Evolutionary conservation across 805 yeast genomes (phyloP).

Genomic region (Monosporozyma servazzii): DNA sequence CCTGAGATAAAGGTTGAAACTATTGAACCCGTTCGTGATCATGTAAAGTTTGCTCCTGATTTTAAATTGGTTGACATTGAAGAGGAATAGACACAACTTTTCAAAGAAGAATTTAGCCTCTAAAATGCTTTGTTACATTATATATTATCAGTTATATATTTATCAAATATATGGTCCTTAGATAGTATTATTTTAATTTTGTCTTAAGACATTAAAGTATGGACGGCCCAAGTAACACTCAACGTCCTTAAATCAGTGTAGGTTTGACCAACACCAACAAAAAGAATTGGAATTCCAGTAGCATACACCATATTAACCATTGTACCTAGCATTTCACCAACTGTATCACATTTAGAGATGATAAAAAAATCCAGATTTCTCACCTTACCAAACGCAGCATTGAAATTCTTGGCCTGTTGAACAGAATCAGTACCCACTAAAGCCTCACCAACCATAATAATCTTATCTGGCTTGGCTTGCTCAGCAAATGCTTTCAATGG

Average conservation of each 20-base stretch:
- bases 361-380: slow-evolving; percentile 82
- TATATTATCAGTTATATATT: neutral
- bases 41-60: slow-evolving; percentile 54
- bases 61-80: slow-evolving; percentile 43
- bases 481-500: slow-evolving; percentile 91
- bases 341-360: slow-evolving; percentile 92
- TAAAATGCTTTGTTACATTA: neutral
- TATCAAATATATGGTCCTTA: neutral
- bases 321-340: slow-evolving; percentile 91
- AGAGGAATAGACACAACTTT: neutral
- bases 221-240: slow-evolving; percentile 88
- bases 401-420: slow-evolving; percentile 87
- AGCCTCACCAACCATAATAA: slow-evolving; percentile 98
- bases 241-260: slow-evolving; percentile 87
- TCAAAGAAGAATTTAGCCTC: neutral
- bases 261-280: slow-evolving; percentile 95
- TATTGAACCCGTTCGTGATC: slow-evolving; percentile 42
- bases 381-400: slow-evolving; percentile 80
- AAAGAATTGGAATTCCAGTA: slow-evolving; percentile 87
- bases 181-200: neutral
- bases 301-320: slow-evolving; percentile 97
- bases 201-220: slow-evolving; percentile 55
- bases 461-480: slow-evolving; percentile 91
- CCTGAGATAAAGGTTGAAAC: slow-evolving; percentile 65
- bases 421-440: slow-evolving; percentile 96